Conservation (phyloP, 148 eudicot genomes). For the Agrostemma githago region DNA sequence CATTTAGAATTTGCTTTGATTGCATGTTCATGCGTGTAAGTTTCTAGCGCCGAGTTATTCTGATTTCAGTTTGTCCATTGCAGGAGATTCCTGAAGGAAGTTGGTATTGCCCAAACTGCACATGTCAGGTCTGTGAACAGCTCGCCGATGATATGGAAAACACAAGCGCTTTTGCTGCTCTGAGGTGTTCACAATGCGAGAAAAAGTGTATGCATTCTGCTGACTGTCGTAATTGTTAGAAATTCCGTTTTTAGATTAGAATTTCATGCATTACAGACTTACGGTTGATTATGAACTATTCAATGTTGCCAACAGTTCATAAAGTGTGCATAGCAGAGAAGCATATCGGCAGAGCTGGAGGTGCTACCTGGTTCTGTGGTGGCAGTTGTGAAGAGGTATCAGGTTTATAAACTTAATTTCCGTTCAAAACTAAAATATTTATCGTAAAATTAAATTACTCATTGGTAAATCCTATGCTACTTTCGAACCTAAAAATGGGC, state of each 20-base stretch:
- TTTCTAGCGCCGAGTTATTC: neutral
- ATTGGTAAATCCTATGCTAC: neutral
- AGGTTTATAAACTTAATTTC: conserved; percentile 6
- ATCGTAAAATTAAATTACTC: neutral
- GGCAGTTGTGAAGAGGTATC: conserved; percentile 69
- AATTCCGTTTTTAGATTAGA: neutral
- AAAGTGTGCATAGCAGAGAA: conserved; percentile 47
- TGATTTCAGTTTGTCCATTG: conserved; percentile 24
- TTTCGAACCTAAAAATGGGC: neutral
- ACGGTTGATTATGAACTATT: neutral
- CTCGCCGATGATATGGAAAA: conserved; percentile 44
- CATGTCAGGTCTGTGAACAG: conserved; percentile 70
- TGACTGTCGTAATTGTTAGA: conserved; percentile 6
- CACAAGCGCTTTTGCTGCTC: conserved; percentile 29
- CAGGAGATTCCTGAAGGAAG: conserved; percentile 94
- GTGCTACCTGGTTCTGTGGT: conserved; percentile 71
- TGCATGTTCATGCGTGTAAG: neutral
- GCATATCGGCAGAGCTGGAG: conserved; percentile 25
- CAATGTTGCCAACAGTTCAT: conserved; percentile 61
- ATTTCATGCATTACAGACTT: neutral
- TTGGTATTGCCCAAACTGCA: conserved; percentile 85
- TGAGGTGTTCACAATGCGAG: conserved; percentile 78
- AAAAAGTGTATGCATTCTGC: conserved; percentile 55
- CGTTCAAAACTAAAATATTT: neutral
- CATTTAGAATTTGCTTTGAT: neutral